Conservation (phyloP, 768 basidiomycete species). For the Podaxis pistillaris region DNA sequence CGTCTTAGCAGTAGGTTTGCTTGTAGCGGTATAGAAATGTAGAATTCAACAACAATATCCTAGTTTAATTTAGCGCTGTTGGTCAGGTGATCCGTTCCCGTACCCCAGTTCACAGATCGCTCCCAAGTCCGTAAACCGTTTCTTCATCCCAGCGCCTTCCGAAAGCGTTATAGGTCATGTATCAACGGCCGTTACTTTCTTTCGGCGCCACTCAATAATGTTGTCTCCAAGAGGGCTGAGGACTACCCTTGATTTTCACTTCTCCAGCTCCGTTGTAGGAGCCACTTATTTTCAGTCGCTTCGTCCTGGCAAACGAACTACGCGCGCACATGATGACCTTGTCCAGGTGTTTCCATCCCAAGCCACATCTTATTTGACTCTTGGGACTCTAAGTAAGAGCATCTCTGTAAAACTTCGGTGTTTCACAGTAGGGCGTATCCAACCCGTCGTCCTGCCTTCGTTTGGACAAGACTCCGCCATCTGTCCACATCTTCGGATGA, state of each 20-base stretch:
- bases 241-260: not conserved
- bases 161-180: not conserved
- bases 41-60: too few relatives aligned
- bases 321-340: not conserved
- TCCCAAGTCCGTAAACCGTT: not conserved
- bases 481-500: not conserved
- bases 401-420: constrained; percentile 11
- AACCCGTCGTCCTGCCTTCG: not conserved
- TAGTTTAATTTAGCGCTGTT: too few relatives aligned
- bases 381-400: not conserved
- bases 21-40: too few relatives aligned
- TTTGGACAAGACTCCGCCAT: not conserved
- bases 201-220: not conserved
- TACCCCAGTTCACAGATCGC: not conserved
- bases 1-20: too few relatives aligned
- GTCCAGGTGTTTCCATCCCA: not conserved
- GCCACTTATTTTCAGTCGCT: not conserved
- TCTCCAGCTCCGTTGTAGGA: not conserved
- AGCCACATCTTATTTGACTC: not conserved
- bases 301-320: not conserved
- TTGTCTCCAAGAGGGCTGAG: not conserved
- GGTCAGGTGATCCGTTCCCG: not conserved
- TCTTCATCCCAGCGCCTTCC: not conserved
- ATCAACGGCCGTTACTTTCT: not conserved
- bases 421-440: not conserved